Evolutionary conservation across 129 eudicot species (phyloP).

Genomic region (Logfia minima): DNA sequence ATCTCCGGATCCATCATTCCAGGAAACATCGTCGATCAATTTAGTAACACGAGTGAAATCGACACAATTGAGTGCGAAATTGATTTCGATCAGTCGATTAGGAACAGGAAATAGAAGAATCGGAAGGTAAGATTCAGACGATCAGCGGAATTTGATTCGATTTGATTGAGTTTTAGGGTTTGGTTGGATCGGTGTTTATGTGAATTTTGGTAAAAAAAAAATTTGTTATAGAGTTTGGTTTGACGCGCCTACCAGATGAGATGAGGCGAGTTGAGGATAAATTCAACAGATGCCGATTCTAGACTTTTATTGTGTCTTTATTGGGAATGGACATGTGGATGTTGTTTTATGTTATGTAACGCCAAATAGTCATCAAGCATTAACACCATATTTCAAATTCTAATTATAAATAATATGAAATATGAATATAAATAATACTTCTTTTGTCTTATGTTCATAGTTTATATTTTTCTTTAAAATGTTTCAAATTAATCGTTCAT

Average conservation of each 20-base stretch:
- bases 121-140: neutral
- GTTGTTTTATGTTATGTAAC: too few relatives aligned
- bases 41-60: neutral
- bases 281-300: constrained; percentile 28
- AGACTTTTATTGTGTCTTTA: constrained; percentile 18
- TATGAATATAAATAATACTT: too few relatives aligned
- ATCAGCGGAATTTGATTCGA: constrained; percentile 1
- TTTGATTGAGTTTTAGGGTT: constrained; percentile 18
- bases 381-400: too few relatives aligned
- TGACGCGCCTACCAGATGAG: constrained; percentile 5
- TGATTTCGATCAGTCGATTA: constrained; percentile 12
- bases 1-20: constrained; percentile 98
- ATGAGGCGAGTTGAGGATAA: neutral
- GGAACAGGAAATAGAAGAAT: neutral
- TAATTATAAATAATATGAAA: too few relatives aligned
- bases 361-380: too few relatives aligned
- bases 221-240: neutral
- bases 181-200: constrained; percentile 6
- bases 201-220: constrained; percentile 20
- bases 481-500: too few relatives aligned
- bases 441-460: too few relatives aligned
- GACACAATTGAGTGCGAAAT: constrained; percentile 14
- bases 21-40: constrained; percentile 50
- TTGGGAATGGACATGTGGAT: constrained; percentile 8
- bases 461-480: too few relatives aligned